Evolutionary conservation across 2,329 filamentous ascomycete species (phyloP).

Genomic region (Neoscytalidium dimidiatum): DNA sequence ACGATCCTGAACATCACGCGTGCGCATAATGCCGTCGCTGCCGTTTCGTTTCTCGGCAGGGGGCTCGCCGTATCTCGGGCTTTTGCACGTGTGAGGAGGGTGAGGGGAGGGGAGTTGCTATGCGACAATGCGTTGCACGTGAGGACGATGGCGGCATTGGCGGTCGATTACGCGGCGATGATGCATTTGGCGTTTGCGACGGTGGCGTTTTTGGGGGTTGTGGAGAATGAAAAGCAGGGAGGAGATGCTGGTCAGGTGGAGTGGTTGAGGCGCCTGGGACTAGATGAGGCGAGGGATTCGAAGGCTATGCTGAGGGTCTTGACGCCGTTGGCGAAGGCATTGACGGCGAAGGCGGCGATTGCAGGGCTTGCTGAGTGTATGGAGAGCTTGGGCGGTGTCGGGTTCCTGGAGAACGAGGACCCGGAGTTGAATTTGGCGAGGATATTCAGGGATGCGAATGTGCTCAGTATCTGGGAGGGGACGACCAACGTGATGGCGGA

Average conservation of each 20-base stretch:
- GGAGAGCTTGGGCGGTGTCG: constrained; percentile 66
- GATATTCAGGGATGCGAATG: constrained; percentile 64
- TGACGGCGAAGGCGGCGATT: constrained; percentile 55
- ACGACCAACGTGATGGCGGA: constrained; percentile 70
- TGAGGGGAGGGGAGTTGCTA: constrained; percentile 48
- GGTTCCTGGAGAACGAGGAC: constrained; percentile 64
- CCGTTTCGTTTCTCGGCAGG: constrained; percentile 57
- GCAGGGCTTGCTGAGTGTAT: constrained; percentile 59
- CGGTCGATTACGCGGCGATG: constrained; percentile 57
- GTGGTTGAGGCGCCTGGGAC: neutral
- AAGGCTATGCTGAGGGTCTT: constrained; percentile 57
- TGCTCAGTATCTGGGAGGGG: constrained; percentile 70
- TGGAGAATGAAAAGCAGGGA: constrained; percentile 46
- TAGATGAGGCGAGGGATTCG: constrained; percentile 25
- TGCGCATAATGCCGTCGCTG: constrained; percentile 57
- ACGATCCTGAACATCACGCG: constrained; percentile 69
- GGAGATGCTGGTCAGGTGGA: constrained; percentile 24
- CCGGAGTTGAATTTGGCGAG: constrained; percentile 67
- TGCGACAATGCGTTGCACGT: constrained; percentile 59
- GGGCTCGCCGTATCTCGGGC: constrained; percentile 60
- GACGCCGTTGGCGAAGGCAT: constrained; percentile 62
- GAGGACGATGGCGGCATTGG: constrained; percentile 58
- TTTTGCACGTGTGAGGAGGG: constrained; percentile 59
- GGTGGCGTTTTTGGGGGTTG: constrained; percentile 56
- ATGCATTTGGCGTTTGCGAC: constrained; percentile 60